Evolutionary conservation across 306 rosid genomes (phyloP).

Genomic region (Dryas octopetala): DNA sequence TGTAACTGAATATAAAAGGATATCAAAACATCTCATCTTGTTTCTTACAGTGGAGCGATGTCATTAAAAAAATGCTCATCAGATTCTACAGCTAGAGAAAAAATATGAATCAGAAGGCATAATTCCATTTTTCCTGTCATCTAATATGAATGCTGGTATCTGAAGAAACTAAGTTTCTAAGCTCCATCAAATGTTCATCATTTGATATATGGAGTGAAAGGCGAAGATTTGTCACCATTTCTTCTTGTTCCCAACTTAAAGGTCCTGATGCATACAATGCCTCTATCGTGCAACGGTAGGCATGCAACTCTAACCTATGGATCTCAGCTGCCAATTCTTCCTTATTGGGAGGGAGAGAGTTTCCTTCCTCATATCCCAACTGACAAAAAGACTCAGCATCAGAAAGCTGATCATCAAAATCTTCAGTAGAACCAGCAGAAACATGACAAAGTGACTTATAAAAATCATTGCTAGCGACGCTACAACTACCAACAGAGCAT

Average conservation of each 20-base stretch:
- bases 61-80: constrained; percentile 35
- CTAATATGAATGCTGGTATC: constrained; percentile 62
- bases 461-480: constrained; percentile 48
- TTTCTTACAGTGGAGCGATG: constrained; percentile 65
- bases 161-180: constrained; percentile 80
- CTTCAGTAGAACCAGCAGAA: constrained; percentile 56
- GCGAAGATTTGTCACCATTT: constrained; percentile 91
- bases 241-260: constrained; percentile 96
- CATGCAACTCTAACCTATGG: constrained; percentile 94
- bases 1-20: constrained; percentile 40
- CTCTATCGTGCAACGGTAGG: constrained; percentile 93
- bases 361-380: constrained; percentile 46
- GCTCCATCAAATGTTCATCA: constrained; percentile 87
- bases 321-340: constrained; percentile 67
- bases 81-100: constrained; percentile 47
- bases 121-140: constrained; percentile 51
- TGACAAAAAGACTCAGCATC: constrained; percentile 69
- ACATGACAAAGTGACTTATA: constrained; percentile 40
- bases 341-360: constrained; percentile 43
- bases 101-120: constrained; percentile 24
- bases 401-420: constrained; percentile 44
- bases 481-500: constrained; percentile 94
- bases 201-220: constrained; percentile 89
- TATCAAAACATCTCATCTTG: constrained; percentile 44
- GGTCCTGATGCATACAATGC: constrained; percentile 97